Percentiles rank a stretch among this genome's conserved stretches.
phyloP scores from a whole-genome alignment of 768 basidiomycete species.

The Leccinum disarticulatum region DNA sequence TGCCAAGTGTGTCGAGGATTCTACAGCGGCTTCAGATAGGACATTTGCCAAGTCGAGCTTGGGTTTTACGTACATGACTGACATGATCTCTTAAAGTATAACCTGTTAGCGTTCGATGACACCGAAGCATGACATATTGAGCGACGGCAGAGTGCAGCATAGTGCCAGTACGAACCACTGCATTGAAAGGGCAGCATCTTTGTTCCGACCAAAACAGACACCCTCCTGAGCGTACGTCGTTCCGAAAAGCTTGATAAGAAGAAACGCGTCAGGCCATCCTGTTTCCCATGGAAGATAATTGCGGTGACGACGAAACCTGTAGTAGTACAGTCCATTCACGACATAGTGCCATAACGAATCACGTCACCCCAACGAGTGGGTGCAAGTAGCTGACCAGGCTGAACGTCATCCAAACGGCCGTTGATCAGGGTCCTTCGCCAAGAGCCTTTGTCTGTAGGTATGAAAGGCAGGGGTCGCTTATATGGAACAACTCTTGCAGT shows the following conservation, averaged over 20 bases:
- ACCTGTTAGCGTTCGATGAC: not conserved
- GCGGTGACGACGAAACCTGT: conserved; percentile 6
- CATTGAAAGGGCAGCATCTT: conserved; percentile 1
- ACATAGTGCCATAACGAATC: not conserved
- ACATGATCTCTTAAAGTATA: not conserved
- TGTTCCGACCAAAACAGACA: conserved; percentile 6
- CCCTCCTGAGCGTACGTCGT: conserved; percentile 2
- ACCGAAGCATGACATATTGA: not conserved
- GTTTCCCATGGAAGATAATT: not conserved
- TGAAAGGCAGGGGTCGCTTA: not conserved
- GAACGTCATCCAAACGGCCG: not conserved
- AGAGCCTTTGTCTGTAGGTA: too few species aligned
- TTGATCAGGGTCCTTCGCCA: not conserved
- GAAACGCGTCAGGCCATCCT: not conserved
- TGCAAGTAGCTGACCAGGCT: not conserved
- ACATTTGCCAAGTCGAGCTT: not conserved
- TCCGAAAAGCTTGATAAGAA: conserved; percentile 5
- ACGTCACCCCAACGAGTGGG: conserved; percentile 3
- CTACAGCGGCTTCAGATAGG: not conserved
- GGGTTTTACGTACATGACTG: not conserved
- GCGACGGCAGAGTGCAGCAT: too few species aligned
- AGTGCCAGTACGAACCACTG: not conserved
- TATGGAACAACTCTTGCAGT: too few species aligned
- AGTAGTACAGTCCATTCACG: not conserved
- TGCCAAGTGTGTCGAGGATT: not conserved